A percentile compares a stretch with the other conserved stretches of the same genome.
Conservation (phyloP, 2,329 filamentous ascomycete species). For the Hyphodiscus sp. region DNA sequence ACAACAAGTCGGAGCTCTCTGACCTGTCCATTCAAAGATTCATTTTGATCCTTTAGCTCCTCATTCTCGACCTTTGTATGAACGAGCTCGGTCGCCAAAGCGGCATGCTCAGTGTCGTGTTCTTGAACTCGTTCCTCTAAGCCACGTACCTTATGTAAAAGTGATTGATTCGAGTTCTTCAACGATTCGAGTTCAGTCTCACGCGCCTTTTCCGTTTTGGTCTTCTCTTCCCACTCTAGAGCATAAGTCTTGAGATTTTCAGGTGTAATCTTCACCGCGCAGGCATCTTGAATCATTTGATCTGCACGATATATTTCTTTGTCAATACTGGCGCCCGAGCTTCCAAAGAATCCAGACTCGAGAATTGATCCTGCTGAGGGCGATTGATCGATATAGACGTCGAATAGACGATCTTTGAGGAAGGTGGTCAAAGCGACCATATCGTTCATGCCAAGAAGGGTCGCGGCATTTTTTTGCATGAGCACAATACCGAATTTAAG, state of each 20-base stretch:
- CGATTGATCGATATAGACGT: conserved; percentile 92
- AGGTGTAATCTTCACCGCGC: conserved; percentile 75
- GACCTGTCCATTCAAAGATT: conserved; percentile 78
- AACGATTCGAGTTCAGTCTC: conserved; percentile 75
- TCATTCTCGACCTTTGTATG: conserved; percentile 91
- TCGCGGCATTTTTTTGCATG: conserved; percentile 86
- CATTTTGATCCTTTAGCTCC: conserved; percentile 81
- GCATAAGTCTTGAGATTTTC: conserved; percentile 78
- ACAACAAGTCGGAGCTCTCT: conserved; percentile 80
- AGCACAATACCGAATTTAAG: conserved; percentile 90
- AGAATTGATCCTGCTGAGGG: conserved; percentile 89
- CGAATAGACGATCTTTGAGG: conserved; percentile 89
- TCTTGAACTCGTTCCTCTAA: conserved; percentile 85
- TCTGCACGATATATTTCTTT: conserved; percentile 96
- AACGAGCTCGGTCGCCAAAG: conserved; percentile 85
- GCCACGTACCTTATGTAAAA: conserved; percentile 71
- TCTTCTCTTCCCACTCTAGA: conserved; percentile 87
- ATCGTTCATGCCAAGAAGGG: conserved; percentile 77
- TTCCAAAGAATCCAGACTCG: conserved; percentile 96
- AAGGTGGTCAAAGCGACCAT: conserved; percentile 86
- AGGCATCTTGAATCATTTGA: conserved; percentile 86
- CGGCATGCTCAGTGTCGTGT: conserved; percentile 84
- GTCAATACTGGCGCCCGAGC: conserved; percentile 78
- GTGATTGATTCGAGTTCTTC: conserved; percentile 56
- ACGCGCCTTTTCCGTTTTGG: conserved; percentile 71